Conservation (phyloP, 352 stramenopile genomes). For the Achlya hypogyna region DNA sequence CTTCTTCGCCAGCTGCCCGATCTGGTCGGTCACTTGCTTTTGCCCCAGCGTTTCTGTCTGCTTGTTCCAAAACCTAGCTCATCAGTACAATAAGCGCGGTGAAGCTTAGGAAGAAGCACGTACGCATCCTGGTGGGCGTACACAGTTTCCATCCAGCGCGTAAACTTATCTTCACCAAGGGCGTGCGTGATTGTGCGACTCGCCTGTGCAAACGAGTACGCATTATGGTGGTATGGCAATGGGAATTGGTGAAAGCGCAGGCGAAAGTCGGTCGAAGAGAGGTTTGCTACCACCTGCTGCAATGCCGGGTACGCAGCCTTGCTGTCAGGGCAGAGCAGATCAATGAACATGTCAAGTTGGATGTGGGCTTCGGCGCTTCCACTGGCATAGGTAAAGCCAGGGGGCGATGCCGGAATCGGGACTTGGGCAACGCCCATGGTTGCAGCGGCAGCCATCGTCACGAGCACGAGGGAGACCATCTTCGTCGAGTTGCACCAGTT, state of each 20-base stretch:
- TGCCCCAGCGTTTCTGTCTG: constrained; percentile 63
- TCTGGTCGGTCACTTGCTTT: constrained; percentile 52
- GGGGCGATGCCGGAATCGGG: constrained; percentile 45
- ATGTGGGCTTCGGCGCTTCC: constrained; percentile 46
- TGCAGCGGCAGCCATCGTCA: not conserved
- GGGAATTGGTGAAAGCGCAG: constrained; percentile 33
- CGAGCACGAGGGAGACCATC: not conserved
- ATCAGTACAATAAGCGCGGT: not conserved
- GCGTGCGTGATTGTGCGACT: constrained; percentile 30
- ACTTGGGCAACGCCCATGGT: constrained; percentile 37
- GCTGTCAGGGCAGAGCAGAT: constrained; percentile 41
- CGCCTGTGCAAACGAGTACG: constrained; percentile 29
- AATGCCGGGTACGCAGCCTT: constrained; percentile 29
- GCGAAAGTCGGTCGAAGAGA: constrained; percentile 28
- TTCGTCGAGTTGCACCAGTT: not conserved
- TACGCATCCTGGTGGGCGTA: constrained; percentile 34
- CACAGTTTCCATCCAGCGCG: constrained; percentile 31
- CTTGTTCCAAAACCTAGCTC: constrained; percentile 65
- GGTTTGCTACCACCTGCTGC: constrained; percentile 26
- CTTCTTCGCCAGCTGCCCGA: constrained; percentile 46
- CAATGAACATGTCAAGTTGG: constrained; percentile 78
- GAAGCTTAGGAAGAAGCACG: not conserved
- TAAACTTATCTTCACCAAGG: constrained; percentile 28
- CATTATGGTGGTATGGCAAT: constrained; percentile 36
- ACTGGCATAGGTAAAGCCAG: constrained; percentile 50